Evolutionary conservation across 139 green algal genomes (phyloP), one percentile per base, ranked within the genome.

Genomic region (Picochlorum sp.): DNA sequence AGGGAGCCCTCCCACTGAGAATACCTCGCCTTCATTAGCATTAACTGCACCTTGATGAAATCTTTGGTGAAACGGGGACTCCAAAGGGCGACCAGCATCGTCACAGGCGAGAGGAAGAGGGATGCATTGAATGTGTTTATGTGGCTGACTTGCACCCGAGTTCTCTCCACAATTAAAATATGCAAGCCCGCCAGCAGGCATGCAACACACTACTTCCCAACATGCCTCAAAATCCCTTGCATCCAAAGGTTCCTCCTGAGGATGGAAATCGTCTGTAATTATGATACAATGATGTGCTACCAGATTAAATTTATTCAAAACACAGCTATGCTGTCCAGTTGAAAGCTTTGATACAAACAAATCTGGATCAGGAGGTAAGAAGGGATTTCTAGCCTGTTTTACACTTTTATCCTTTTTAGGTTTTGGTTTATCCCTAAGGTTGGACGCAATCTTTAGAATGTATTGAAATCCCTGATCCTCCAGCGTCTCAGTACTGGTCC

Each of bases 41-140:
- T 30, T 29, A 6, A 18, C 22, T 18, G 28, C n/a, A 31, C 5
- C n/a, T 26, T 29, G 5, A 16, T 26, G n/a, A 31, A 53, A 31
- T 14, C 20, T 14, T n/a, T n/a, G 24, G 7, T 63, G 55, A 18
- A 72, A 47, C 2, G 63, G 37, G n/a, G 36, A 31, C 10, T 40
- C 28, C 33, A n/a, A n/a, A 16, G 39, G 1, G 22, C 3, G 18
- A 5, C 5, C 20, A 31, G 25, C 22, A 56, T 39, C 44, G 13
- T 13, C n/a, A 28, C 32, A 39, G 37, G 44, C 53, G 35, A 77
- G 45, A 3, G 70, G 74, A 47, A 81, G 45, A 22, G 75, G 72
- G 20, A 80, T 39, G 3, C 89, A 66, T 73, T 95, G 87, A 45
- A 93, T 7, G 50, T 95, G 87, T 54, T 92, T 92, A 70, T 94